Conservation (phyloP, 768 basidiomycete genomes). For the Russula griseocarnosa region DNA sequence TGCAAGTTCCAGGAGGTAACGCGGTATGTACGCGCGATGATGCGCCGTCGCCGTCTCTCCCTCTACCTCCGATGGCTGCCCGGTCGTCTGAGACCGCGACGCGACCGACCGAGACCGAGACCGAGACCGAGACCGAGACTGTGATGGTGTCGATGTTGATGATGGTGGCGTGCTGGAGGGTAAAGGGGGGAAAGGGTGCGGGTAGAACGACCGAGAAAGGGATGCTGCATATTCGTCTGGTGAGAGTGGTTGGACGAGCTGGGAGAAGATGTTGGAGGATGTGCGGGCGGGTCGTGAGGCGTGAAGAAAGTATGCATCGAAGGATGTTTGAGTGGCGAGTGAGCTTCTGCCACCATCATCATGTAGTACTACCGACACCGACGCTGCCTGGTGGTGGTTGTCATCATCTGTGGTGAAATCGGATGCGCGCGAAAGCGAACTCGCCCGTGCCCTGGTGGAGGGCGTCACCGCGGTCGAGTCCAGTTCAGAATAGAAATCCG, state of each 20-base stretch:
- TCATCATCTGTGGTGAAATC: slow-evolving; percentile 32
- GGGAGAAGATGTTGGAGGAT: slow-evolving; percentile 75
- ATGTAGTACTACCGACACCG: slow-evolving; percentile 6
- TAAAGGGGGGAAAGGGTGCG: slow-evolving; percentile 28
- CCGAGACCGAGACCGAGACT: slow-evolving; percentile 29
- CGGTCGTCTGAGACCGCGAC: no score
- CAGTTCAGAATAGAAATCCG: slow-evolving; percentile 18
- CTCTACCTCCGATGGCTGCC: slow-evolving; percentile 27
- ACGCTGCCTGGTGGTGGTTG: not conserved
- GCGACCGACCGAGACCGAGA: slow-evolving; percentile 36
- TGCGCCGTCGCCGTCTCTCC: slow-evolving; percentile 24
- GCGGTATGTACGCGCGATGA: slow-evolving; percentile 46
- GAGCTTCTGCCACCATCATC: slow-evolving; percentile 43
- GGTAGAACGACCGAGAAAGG: slow-evolving; percentile 32
- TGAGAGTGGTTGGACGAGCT: slow-evolving; percentile 65
- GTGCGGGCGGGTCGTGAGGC: slow-evolving; percentile 62
- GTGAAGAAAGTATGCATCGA: slow-evolving; percentile 82
- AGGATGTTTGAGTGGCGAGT: slow-evolving; percentile 66
- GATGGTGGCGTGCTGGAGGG: slow-evolving; percentile 22
- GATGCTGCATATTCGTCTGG: slow-evolving; percentile 52
- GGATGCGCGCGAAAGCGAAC: slow-evolving; percentile 25
- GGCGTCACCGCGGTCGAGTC: slow-evolving; percentile 10
- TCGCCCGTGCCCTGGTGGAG: slow-evolving; percentile 9
- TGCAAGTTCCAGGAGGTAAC: slow-evolving; percentile 65
- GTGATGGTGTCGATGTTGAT: not conserved